A percentile compares a stretch with the other conserved stretches of the same genome.
phyloP scores from a whole-genome alignment of 2,329 filamentous ascomycete species.

The Cytospora paraplurivora region DNA sequence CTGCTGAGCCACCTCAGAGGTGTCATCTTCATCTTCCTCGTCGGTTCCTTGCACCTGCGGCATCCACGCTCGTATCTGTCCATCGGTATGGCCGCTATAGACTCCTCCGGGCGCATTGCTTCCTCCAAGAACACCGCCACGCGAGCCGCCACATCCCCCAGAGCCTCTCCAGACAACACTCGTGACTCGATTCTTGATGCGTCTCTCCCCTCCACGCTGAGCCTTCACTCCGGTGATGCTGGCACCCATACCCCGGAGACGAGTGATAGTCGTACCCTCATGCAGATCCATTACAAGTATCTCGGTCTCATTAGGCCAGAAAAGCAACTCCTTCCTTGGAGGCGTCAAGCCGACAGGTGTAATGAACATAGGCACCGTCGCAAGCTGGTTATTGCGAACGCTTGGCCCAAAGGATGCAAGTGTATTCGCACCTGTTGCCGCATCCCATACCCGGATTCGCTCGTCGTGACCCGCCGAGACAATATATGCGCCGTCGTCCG shows the following conservation, averaged over 20 bases:
- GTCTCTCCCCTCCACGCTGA: slow-evolving; percentile 54
- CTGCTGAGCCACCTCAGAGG: slow-evolving; percentile 49
- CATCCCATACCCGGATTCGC: slow-evolving; percentile 84
- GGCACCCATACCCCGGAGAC: slow-evolving; percentile 67
- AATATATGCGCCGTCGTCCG: slow-evolving; percentile 73
- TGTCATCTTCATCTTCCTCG: slow-evolving; percentile 47
- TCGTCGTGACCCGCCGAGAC: slow-evolving; percentile 83
- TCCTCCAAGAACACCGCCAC: slow-evolving; percentile 63
- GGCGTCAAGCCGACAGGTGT: slow-evolving; percentile 62
- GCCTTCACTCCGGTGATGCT: slow-evolving; percentile 48
- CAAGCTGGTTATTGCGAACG: slow-evolving; percentile 71
- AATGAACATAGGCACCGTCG: slow-evolving; percentile 62
- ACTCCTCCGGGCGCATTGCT: slow-evolving; percentile 57
- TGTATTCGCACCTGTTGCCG: slow-evolving; percentile 78
- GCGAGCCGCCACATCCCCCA: slow-evolving; percentile 56
- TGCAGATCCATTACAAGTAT: slow-evolving; percentile 80
- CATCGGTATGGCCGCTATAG: slow-evolving; percentile 83
- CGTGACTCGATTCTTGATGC: slow-evolving; percentile 69
- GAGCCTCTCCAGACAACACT: slow-evolving; percentile 71
- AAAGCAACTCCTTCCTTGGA: slow-evolving; percentile 64
- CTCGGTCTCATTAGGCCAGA: slow-evolving; percentile 81
- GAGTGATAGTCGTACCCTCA: slow-evolving; percentile 71
- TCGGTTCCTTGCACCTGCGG: slow-evolving; percentile 52
- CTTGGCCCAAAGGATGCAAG: slow-evolving; percentile 84
- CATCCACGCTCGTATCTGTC: slow-evolving; percentile 79